Evolutionary conservation across 805 yeast species (phyloP).

Genomic region (Wickerhamiella cacticola): DNA sequence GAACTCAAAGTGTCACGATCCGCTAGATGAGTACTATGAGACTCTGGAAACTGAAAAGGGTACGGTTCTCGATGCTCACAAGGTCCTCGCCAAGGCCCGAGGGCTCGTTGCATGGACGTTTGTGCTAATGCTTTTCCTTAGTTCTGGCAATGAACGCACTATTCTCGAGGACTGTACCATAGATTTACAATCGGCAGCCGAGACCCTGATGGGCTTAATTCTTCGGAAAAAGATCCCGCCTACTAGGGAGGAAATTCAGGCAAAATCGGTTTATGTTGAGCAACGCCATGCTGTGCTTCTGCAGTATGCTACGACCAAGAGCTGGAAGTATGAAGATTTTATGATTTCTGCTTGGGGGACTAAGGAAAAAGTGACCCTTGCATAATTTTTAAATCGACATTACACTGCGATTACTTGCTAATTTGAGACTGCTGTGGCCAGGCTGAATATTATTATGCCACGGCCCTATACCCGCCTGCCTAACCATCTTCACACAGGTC

Average conservation of each 20-base stretch:
- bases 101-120: conserved; percentile 83
- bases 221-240: background rate
- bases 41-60: background rate
- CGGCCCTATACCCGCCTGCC: too few species aligned
- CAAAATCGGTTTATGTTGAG: conserved; percentile 1
- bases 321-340: conserved; percentile 4
- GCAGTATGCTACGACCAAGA: background rate
- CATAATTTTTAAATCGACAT: too few species aligned
- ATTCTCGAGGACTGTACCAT: conserved; percentile 64
- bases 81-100: conserved; percentile 53
- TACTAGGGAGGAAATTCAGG: background rate
- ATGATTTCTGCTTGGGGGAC: too few species aligned
- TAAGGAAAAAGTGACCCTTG: too few species aligned
- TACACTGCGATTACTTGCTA: too few species aligned
- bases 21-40: conserved; percentile 5
- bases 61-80: conserved; percentile 28
- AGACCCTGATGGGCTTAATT: conserved; percentile 29
- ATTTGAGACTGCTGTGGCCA: too few species aligned
- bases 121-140: conserved; percentile 61
- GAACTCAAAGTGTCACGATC: background rate
- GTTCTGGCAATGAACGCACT: conserved; percentile 37
- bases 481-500: too few species aligned
- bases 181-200: conserved; percentile 52
- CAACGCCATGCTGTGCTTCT: background rate
- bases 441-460: too few species aligned